Percentiles rank a stretch among this genome's conserved stretches.
Evolutionary conservation across 352 stramenopile genomes (phyloP).

Genomic region (Thalassiosira livingstoniorum): DNA sequence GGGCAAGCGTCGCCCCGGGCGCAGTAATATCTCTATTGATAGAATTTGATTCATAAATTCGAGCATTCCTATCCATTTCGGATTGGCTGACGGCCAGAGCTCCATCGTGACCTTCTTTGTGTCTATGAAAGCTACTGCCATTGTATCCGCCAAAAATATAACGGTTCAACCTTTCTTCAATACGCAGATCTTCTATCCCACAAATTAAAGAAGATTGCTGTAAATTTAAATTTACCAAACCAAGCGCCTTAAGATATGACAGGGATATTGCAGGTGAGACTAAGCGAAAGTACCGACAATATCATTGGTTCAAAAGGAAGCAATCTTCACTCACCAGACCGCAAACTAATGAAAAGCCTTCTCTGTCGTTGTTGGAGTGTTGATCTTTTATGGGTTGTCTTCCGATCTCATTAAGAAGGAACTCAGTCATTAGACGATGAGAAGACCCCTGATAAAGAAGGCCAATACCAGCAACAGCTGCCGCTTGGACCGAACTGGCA

Average conservation of each 20-base stretch:
- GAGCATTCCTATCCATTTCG: slow-evolving; percentile 80
- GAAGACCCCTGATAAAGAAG: slow-evolving; percentile 95
- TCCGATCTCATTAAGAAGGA: slow-evolving; percentile 96
- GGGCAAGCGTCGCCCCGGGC: slow-evolving; percentile 90
- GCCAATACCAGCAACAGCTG: slow-evolving; percentile 94
- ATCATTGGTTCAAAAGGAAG: too few relatives aligned
- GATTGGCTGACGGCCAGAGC: slow-evolving; percentile 39
- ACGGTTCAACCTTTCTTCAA: slow-evolving; percentile 95
- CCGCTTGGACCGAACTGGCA: slow-evolving; percentile 92
- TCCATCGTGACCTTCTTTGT: slow-evolving; percentile 55
- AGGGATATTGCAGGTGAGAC: too few relatives aligned
- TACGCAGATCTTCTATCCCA: slow-evolving; percentile 92
- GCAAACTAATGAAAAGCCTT: too few relatives aligned
- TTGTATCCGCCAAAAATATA: slow-evolving; percentile 90
- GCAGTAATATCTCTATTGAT: slow-evolving; percentile 97
- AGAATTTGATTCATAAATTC: slow-evolving; percentile 89
- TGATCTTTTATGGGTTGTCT: slow-evolving; percentile 80
- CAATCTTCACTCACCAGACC: too few relatives aligned
- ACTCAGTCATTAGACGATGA: slow-evolving; percentile 97
- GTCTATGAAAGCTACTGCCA: slow-evolving; percentile 50
- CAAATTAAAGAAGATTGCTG: slow-evolving; percentile 64
- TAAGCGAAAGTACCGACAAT: too few relatives aligned
- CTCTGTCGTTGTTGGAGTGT: slow-evolving; percentile 87
- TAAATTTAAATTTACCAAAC: slow-evolving; percentile 94
- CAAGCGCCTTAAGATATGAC: too few relatives aligned